A percentile compares a stretch with the other conserved stretches of the same genome.
phyloP scores from a whole-genome alignment of 2,329 filamentous ascomycete genomes.

The Simplicillium sp. region DNA sequence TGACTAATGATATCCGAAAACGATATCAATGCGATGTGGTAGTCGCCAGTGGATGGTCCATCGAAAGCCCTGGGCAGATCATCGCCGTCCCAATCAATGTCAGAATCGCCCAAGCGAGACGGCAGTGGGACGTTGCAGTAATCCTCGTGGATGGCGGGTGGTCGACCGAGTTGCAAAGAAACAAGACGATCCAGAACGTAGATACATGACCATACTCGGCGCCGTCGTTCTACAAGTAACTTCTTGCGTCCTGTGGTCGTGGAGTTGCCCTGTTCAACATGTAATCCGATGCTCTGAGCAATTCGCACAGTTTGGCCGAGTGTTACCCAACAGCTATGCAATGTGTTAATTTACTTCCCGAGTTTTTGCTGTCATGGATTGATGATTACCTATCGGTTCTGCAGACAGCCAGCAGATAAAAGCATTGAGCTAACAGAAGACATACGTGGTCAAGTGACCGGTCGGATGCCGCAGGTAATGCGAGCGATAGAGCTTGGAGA shows the following conservation, averaged over 20 bases:
- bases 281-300: conserved; percentile 24
- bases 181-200: conserved; percentile 28
- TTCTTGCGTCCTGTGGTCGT: conserved; percentile 3
- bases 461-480: conserved; percentile 4
- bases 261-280: conserved; percentile 20
- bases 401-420: conserved; percentile 20
- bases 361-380: background rate
- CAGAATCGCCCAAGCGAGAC: conserved; percentile 10
- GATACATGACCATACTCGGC: conserved; percentile 24
- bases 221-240: conserved; percentile 11
- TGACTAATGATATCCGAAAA: conserved; percentile 23
- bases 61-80: background rate
- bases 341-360: background rate
- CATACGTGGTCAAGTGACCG: conserved; percentile 15
- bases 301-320: conserved; percentile 22
- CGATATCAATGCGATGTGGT: conserved; percentile 21
- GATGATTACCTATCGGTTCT: conserved; percentile 15
- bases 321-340: conserved; percentile 21
- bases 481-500: conserved; percentile 14
- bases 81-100: conserved; percentile 10
- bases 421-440: conserved; percentile 18
- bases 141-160: conserved; percentile 24
- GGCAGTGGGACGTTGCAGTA: conserved; percentile 19
- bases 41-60: conserved; percentile 16
- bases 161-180: conserved; percentile 26